Percentiles rank a stretch among this genome's conserved stretches.
These are phyloP conservation scores for Teunomyces stri DNA, from an alignment of 805 yeast genomes.

Conservation along the genomic window DNA sequence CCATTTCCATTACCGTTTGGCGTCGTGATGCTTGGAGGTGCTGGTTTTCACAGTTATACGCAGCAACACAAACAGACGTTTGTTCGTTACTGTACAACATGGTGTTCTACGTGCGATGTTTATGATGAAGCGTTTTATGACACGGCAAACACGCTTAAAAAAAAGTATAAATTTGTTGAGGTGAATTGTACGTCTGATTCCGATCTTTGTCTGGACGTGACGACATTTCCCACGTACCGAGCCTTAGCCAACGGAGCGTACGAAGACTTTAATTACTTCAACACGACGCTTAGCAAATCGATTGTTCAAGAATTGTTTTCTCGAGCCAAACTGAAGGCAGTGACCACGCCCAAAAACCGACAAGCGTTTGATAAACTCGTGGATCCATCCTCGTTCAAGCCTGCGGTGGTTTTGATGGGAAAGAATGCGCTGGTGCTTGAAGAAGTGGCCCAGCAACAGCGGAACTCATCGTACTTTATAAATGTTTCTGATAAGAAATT, in stretches of 20 bases:
- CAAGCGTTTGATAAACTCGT: neutral
- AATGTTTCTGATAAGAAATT: neutral
- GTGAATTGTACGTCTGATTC: neutral
- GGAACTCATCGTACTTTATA: neutral
- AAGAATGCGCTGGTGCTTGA: neutral
- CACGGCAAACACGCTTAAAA: neutral
- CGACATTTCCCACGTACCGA: neutral
- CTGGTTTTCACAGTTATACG: neutral
- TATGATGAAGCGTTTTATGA: neutral
- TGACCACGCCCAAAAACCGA: neutral
- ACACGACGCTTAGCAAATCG: neutral
- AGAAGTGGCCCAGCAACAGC: neutral
- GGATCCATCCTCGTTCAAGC: neutral
- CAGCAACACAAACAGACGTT: neutral
- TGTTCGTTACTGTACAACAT: neutral
- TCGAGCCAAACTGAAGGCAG: neutral
- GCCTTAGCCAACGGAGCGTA: neutral
- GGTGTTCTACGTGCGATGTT: neutral
- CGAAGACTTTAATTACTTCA: neutral
- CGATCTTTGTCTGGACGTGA: neutral
- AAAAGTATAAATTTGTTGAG: neutral
- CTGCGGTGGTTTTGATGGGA: neutral
- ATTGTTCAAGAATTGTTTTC: neutral
- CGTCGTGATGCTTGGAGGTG: neutral
- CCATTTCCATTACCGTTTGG: neutral